Base-by-base conservation (phyloP, 139 green algal genomes). In the Micractinium sp. region DNA sequence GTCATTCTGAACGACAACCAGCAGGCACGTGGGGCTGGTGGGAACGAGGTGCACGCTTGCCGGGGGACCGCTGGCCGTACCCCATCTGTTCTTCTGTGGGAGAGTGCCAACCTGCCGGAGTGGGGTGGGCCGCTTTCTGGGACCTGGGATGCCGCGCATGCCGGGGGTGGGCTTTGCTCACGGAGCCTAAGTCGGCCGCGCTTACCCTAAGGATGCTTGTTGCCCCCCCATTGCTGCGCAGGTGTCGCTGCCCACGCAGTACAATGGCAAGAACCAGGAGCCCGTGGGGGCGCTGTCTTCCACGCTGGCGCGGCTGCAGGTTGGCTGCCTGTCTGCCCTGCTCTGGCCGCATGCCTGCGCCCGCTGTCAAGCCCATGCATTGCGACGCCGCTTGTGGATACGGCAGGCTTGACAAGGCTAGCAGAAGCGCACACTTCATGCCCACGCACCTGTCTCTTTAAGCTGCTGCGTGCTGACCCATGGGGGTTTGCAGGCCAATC, bases 1-100 rank as follows among this genome's bases (percentile, higher is more conserved):
- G 96, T 99, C 84, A 97, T 99, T 61, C 94, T 99, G 33, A 99
- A 99, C 89, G 98, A 99, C 93, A 99, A 99, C 94, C 97, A 99
- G 93, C 98, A 99, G 95, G 95, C 96, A 66, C 14, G 86, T 38
- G n/a, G 38, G 66, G 66, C 66, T n/a, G 25, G 22, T 73, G 25
- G 47, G 47, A 5, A 56, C 47, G 47, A 56, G 47, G 47, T 56
- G 47, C 47, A 56, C 47, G 47, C 47, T 56, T 56, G 47, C 47
- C 9, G 47, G 7, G 47, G 9, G 47, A 9, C n/a, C 47, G 47
- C 47, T 56, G 47, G 47, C 47, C 47, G 47, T 56, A 9, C 47
- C 47, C 47, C 47, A 56, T 5, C 47, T 56, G 5, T 56, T 56
- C 7, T 56, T 9, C 9, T 5, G 47, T 9, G 47, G 5, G 47